Evolutionary conservation across 352 stramenopile genomes (phyloP).

Genomic region (Pythium angustatum): DNA sequence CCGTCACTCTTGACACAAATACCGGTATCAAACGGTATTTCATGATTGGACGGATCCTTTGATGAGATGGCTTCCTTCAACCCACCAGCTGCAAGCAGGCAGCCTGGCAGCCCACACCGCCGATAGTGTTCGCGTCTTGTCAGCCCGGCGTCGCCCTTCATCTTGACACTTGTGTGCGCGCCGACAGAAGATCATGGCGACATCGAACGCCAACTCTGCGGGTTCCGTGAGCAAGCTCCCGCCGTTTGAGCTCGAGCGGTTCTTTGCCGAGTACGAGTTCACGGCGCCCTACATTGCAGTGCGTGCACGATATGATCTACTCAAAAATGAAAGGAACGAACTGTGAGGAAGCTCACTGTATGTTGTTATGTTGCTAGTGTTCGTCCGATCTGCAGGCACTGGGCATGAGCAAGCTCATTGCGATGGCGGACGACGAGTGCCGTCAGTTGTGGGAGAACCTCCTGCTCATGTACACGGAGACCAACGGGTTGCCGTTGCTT

Average conservation of each 20-base stretch:
- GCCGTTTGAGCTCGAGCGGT: conserved; percentile 44
- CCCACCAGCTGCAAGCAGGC: no score
- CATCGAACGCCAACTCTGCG: conserved; percentile 5
- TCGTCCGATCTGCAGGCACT: conserved; percentile 44
- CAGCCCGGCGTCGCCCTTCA: background rate
- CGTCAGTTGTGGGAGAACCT: conserved; percentile 44
- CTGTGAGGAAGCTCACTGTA: background rate
- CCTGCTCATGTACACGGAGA: conserved; percentile 48
- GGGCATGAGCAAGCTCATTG: conserved; percentile 39
- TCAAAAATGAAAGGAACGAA: no score
- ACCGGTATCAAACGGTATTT: background rate
- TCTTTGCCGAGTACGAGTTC: conserved; percentile 62
- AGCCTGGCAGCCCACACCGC: no score
- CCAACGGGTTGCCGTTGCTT: conserved; percentile 36
- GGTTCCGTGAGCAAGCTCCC: conserved; percentile 30
- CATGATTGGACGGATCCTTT: background rate
- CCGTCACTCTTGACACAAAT: background rate
- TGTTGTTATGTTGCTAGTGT: conserved; percentile 23
- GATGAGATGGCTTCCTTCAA: conserved; percentile 10
- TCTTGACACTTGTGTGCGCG: background rate
- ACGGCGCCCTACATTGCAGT: conserved; percentile 38
- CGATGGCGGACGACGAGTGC: conserved; percentile 44
- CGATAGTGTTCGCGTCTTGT: no score
- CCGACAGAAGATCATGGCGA: background rate
- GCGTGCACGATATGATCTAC: no score